Conservation (phyloP, 805 yeast genomes). For the Candida odintsovae region DNA sequence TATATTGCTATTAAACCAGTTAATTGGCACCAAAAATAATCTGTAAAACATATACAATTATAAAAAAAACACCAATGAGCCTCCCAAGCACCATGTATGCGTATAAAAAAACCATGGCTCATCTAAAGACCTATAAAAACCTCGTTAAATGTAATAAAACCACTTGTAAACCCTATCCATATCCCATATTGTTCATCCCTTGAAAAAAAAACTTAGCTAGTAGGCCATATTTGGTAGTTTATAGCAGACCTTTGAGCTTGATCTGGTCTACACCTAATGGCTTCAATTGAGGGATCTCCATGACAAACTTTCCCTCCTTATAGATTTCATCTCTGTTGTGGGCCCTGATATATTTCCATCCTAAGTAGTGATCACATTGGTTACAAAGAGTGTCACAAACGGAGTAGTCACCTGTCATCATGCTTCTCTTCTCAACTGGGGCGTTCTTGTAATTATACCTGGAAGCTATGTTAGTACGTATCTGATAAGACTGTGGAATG, state of each 20-base stretch:
- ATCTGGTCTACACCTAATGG: background rate
- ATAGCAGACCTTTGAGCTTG: background rate
- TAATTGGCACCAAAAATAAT: background rate
- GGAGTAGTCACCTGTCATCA: slow-evolving; percentile 55
- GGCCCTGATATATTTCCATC: slow-evolving; percentile 59
- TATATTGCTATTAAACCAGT: background rate
- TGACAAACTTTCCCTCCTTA: slow-evolving; percentile 56
- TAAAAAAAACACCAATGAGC: background rate
- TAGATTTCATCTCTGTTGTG: slow-evolving; percentile 40
- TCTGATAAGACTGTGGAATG: no score
- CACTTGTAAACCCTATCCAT: background rate
- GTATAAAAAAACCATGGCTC: background rate
- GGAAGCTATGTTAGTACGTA: background rate
- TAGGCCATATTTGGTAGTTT: no score
- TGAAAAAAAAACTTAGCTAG: no score
- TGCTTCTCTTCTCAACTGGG: slow-evolving; percentile 33
- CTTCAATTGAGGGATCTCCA: slow-evolving; percentile 22
- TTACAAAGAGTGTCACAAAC: slow-evolving; percentile 55
- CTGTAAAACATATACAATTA: background rate
- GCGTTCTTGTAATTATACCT: slow-evolving; percentile 34
- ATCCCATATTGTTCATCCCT: background rate
- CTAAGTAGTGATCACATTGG: slow-evolving; percentile 47
- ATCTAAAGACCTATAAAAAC: background rate
- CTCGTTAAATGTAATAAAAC: background rate
- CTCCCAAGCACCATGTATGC: background rate